Base-by-base conservation (phyloP, 495 filamentous ascomycete species). In the Xylaria longipes region DNA sequence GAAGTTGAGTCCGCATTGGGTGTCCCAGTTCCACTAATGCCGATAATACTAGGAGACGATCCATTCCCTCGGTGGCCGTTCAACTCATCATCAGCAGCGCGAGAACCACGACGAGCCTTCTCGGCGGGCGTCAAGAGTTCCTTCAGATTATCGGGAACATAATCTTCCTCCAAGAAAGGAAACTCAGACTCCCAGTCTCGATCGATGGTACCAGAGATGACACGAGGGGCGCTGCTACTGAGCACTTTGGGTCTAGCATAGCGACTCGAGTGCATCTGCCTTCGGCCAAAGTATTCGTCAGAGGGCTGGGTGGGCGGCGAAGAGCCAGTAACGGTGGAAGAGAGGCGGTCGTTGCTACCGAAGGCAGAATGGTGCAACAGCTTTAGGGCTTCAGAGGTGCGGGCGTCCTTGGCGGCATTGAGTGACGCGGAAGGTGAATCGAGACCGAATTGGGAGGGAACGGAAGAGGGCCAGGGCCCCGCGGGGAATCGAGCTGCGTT, bases 51-150 rank as follows among this genome's bases (percentile, higher is more conserved):
- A 48, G 82, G 72, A 71, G 82, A 76, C 68, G 80, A 65, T 57
- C 82, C 78, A 72, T 81, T 70, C 63, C 76, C 73, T 71, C 79
- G 70, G 71, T 87, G 11, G 85, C 89, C 69, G 87, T 90, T 74
- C 88, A 82, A 68, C 85, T 91, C 77, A 15, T 79, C 77, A 11
- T 79, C 77, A 27, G 67, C 87, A 83, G 64, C 91, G 87, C 77
- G 88, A 15, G 96, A 97, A 27, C 93, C 89, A 46, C 95, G 87
- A 60, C 96, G 90, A 73, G 92, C 90, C 76, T 93, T 93, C 78
- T 98, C 95, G 68, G 95, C 92, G 5, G 94, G 93, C 0, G 95
- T 98, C 65, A 98, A 87, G 46, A 99, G 89, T 77, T 99, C 96
- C 73, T 94, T 92, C 71, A 99, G 83, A 50, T 92, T 91, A 45